Conservation (phyloP, 331 rosid species). For the Telfairia occidentalis region DNA sequence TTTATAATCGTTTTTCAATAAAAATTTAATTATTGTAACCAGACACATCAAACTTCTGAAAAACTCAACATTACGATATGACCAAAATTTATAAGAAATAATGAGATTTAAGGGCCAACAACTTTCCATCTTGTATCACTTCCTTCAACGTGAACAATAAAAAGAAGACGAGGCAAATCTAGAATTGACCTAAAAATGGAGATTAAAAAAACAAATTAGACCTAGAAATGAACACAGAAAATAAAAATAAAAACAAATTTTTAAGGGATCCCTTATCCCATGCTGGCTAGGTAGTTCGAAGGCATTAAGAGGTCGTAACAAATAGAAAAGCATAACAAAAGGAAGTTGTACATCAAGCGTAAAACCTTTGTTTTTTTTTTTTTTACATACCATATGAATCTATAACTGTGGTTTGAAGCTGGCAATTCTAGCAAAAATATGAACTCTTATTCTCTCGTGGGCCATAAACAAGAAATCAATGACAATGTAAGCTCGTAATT, state of each 20-base stretch:
- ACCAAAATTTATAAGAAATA: not conserved
- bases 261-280: not conserved
- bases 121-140: not conserved
- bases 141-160: not conserved
- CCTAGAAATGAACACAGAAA: not conserved
- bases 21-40: not conserved
- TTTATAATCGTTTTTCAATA: not conserved
- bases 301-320: not conserved
- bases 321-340: not conserved
- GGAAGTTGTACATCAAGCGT: not conserved
- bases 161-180: not conserved
- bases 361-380: not conserved
- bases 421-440: conserved; percentile 8
- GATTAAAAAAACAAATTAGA: not conserved
- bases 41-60: not conserved
- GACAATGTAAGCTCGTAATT: conserved; percentile 2
- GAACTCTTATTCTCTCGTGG: conserved; percentile 7
- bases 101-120: not conserved
- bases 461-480: conserved; percentile 10
- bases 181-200: not conserved
- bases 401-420: not conserved
- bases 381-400: not conserved
- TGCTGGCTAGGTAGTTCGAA: not conserved
- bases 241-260: not conserved
- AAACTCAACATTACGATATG: not conserved